These are phyloP conservation scores for Cryptococcus amylolentus DNA, from an alignment of 1,284 basidiomycete genomes.

Conservation along the genomic window DNA sequence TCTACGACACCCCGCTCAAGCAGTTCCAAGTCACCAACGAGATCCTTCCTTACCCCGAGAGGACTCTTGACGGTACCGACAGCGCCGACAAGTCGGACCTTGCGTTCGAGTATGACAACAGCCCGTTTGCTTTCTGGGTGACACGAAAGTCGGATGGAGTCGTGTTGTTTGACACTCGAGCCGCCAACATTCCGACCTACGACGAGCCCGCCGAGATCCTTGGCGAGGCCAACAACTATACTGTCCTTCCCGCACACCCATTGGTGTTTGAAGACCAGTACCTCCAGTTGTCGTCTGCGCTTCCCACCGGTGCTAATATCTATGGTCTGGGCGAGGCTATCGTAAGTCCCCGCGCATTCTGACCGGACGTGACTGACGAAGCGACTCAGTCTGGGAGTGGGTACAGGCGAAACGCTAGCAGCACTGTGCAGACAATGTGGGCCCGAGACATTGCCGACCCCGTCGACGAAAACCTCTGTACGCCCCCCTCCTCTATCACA, in stretches of 20 bases:
- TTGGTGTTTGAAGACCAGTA: conserved; percentile 80
- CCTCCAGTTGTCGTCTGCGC: conserved; percentile 55
- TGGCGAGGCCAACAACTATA: conserved; percentile 40
- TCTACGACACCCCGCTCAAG: conserved; percentile 57
- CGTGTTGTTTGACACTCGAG: conserved; percentile 64
- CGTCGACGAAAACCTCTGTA: conserved; percentile 29
- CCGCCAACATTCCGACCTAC: conserved; percentile 57
- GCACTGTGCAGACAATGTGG: conserved; percentile 30
- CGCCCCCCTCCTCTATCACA: not conserved
- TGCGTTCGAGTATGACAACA: conserved; percentile 62
- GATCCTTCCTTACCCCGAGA: conserved; percentile 64
- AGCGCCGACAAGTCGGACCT: conserved; percentile 11
- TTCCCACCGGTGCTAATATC: conserved; percentile 58
- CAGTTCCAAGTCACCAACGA: conserved; percentile 69
- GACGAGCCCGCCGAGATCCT: conserved; percentile 43
- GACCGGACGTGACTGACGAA: conserved; percentile 2
- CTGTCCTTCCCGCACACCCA: conserved; percentile 50
- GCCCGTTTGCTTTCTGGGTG: conserved; percentile 75
- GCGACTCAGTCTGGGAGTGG: conserved; percentile 9
- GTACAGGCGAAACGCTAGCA: conserved; percentile 12
- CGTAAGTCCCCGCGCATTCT: conserved; percentile 42
- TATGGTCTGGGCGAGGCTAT: conserved; percentile 75
- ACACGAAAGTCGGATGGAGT: conserved; percentile 55
- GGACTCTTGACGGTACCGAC: conserved; percentile 40
- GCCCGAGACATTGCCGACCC: conserved; percentile 22